phyloP scores from a whole-genome alignment of 257 asterid genomes.

The Nicotiana tomentosiformis region DNA sequence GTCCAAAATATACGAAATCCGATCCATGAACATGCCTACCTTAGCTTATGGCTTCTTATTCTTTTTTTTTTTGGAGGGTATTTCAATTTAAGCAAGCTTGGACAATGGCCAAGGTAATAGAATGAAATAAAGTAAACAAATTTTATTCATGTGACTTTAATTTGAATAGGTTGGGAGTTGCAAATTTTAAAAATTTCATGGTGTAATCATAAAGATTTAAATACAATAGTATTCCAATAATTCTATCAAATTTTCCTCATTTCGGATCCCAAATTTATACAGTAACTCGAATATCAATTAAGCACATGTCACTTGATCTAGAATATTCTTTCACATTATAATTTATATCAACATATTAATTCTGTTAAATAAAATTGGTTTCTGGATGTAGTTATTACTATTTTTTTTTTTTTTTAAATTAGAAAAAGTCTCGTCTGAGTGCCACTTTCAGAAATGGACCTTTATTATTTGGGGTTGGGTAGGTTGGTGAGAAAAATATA shows the following conservation, averaged over 20 bases:
- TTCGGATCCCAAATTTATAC: background rate
- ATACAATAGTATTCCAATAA: background rate
- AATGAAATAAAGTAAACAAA: too few species aligned
- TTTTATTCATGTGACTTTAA: background rate
- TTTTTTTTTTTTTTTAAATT: background rate
- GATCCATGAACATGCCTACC: too few species aligned
- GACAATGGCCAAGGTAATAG: too few species aligned
- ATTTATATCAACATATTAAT: background rate
- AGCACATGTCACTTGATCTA: background rate
- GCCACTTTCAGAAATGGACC: too few species aligned
- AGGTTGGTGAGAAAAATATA: too few species aligned
- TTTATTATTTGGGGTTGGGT: too few species aligned
- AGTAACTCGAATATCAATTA: background rate
- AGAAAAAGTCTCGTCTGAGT: background rate
- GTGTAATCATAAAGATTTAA: background rate
- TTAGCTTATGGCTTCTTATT: too few species aligned
- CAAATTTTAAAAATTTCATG: background rate
- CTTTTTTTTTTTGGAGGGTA: too few species aligned
- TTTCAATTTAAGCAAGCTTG: too few species aligned
- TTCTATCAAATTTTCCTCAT: background rate
- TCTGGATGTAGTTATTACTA: background rate
- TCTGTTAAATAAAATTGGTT: background rate
- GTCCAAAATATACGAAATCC: too few species aligned
- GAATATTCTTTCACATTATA: background rate
- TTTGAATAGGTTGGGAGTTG: background rate